Base-by-base conservation (phyloP, 169 alveolate species). In the Eimeria necatrix region DNA sequence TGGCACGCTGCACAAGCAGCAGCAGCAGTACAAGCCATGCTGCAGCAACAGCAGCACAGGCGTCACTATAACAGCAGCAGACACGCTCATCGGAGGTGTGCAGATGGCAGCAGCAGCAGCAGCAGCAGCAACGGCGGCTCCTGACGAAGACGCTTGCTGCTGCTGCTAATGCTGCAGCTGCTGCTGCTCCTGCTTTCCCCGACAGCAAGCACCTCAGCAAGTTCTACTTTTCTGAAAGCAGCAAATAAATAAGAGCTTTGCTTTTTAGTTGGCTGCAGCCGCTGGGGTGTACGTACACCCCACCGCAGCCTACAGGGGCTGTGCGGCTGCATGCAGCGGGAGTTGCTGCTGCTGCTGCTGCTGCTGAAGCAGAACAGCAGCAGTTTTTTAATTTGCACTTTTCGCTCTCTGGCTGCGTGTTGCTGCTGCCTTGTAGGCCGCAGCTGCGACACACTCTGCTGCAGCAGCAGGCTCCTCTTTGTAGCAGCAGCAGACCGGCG, bases 341-440 rank as follows among this genome's bases (percentile, higher is more conserved):
- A 24, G 51, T 16, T 18, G 83, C 83, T 26, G 83, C 83, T 24
- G 83, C 3, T 26, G 83, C 83, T n/a, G 83, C 83, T 71, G 83
- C 83, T 71, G 83, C 83, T 71, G 4, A 32, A 64, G 22, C 18
- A 32, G 4, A 64, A 1, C 18, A 64, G 22, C 74, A 64, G 74
- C 18, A 64, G 20, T 71, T 71, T 41, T 71, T 26, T 71, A 41
- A 10, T 64, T 32, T 14, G 7, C 52, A 22, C 24, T 26, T 22
- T 5, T 71, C 22, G 83, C 8, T 16, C 24, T 7, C 22, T n/a
- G n/a, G 53, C 52, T 71, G 83, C 48, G 8, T 71, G 83, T 26
- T 71, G 83, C 83, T 71, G 83, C 83, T 41, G 24, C 51, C 12
- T 4, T 0, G 7, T 32, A n/a, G 8, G 83, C 83, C 24, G 83